Percentiles rank a stretch among this genome's conserved stretches.
Evolutionary conservation across 2,329 filamentous ascomycete genomes (phyloP).

Genomic region (Bipolaris cookei): DNA sequence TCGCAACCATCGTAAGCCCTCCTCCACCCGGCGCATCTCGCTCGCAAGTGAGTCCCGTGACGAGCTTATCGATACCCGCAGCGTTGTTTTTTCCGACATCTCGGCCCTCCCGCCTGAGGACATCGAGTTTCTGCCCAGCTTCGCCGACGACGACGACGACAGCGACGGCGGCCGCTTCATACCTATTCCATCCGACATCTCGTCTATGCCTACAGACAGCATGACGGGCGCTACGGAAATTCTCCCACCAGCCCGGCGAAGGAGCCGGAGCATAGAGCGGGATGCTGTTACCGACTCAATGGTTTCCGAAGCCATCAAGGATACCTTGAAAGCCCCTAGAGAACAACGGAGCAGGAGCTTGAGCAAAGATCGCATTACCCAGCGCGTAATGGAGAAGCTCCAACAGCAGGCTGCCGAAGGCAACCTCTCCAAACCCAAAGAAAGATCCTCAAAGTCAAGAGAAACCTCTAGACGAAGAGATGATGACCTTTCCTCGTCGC

Average conservation of each 20-base stretch:
- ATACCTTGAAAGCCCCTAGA: slow-evolving; percentile 65
- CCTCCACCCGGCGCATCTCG: slow-evolving; percentile 71
- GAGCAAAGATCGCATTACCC: slow-evolving; percentile 70
- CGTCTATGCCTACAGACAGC: slow-evolving; percentile 76
- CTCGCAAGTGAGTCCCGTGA: slow-evolving; percentile 57
- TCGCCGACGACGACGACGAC: slow-evolving; percentile 66
- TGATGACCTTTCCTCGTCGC: slow-evolving; percentile 39
- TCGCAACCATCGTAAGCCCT: slow-evolving; percentile 70
- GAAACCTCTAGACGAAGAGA: slow-evolving; percentile 28
- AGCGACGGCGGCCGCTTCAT: slow-evolving; percentile 69
- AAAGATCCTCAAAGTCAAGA: slow-evolving; percentile 19
- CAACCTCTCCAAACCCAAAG: slow-evolving; percentile 41
- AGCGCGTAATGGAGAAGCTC: slow-evolving; percentile 73
- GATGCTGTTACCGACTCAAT: slow-evolving; percentile 40
- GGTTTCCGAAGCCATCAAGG: slow-evolving; percentile 28
- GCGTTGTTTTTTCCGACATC: slow-evolving; percentile 72
- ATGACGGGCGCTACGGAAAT: slow-evolving; percentile 65
- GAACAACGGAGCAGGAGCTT: slow-evolving; percentile 67
- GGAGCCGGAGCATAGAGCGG: slow-evolving; percentile 59
- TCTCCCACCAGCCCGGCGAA: slow-evolving; percentile 54
- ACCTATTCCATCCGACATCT: slow-evolving; percentile 80
- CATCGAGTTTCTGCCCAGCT: slow-evolving; percentile 79
- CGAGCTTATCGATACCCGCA: slow-evolving; percentile 33
- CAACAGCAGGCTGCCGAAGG: slow-evolving; percentile 56
- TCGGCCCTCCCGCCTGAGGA: slow-evolving; percentile 75